These are phyloP conservation scores for Amanita exitialis DNA, from an alignment of 768 basidiomycete species.

Conservation along the genomic window DNA sequence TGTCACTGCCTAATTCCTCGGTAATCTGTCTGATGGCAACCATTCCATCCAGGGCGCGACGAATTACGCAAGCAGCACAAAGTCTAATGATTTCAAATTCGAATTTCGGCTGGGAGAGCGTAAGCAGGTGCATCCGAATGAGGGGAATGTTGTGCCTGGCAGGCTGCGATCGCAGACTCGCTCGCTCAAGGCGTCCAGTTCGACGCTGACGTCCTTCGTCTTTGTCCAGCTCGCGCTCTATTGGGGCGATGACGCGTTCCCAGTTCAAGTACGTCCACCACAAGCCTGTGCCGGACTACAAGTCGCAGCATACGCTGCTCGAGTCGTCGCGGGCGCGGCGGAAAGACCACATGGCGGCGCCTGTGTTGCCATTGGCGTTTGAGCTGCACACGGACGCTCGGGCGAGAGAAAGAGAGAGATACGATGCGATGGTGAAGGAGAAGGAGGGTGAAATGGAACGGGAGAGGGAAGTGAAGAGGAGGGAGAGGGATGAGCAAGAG, in stretches of 20 bases:
- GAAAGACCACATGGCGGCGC: conserved; percentile 37
- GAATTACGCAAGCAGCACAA: conserved; percentile 25
- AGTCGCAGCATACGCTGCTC: conserved; percentile 41
- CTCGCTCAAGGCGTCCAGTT: no score
- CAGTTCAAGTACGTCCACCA: conserved; percentile 7
- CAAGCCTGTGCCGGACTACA: conserved; percentile 41
- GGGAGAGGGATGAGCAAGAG: conserved; percentile 42
- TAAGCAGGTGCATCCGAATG: conserved; percentile 34
- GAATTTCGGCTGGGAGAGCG: conserved; percentile 31
- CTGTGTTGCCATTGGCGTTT: conserved; percentile 36
- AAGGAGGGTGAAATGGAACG: conserved; percentile 45
- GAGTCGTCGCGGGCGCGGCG: conserved; percentile 30
- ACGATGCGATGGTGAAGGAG: conserved; percentile 46
- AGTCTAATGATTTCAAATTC: conserved; percentile 44
- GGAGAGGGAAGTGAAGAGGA: conserved; percentile 34
- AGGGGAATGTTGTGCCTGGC: conserved; percentile 15
- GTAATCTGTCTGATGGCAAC: conserved; percentile 5
- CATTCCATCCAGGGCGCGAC: conserved; percentile 7
- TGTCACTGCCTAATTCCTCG: not conserved
- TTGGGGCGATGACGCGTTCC: conserved; percentile 2
- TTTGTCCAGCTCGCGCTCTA: not conserved
- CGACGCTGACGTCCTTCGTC: not conserved
- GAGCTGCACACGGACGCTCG: conserved; percentile 45
- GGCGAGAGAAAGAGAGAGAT: conserved; percentile 52
- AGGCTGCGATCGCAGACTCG: not conserved